Evolutionary conservation across 1,284 basidiomycete species (phyloP).

Genomic region (Tylopilus orsonianus): DNA sequence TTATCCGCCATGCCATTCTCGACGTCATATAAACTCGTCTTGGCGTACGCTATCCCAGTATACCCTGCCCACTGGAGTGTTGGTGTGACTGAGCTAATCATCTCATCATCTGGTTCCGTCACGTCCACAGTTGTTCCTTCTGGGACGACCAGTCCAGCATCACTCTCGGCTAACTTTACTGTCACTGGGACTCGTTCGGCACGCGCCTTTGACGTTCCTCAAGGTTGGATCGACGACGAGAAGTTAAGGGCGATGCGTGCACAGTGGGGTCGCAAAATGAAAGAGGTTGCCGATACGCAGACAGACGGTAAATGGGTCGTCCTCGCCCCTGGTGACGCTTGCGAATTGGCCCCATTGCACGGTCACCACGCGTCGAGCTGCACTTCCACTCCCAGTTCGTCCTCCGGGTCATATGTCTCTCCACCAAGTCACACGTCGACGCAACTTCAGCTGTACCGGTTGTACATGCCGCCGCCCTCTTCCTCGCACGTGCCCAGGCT

Average conservation of each 20-base stretch:
- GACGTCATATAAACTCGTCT: conserved; percentile 64
- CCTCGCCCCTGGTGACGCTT: conserved; percentile 57
- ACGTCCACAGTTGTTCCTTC: conserved; percentile 17
- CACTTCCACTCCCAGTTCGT: conserved; percentile 28
- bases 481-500: conserved; percentile 55
- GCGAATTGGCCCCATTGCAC: conserved; percentile 5
- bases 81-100: conserved; percentile 73
- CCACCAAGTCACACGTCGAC: conserved; percentile 47
- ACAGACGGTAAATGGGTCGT: conserved; percentile 85
- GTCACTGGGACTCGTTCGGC: conserved; percentile 58
- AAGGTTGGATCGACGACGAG: conserved; percentile 67
- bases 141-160: conserved; percentile 8
- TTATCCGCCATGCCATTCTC: conserved; percentile 55
- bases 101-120: conserved; percentile 39
- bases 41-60: conserved; percentile 73
- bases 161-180: conserved; percentile 35
- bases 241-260: conserved; percentile 63
- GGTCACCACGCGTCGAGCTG: conserved; percentile 17
- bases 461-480: conserved; percentile 56
- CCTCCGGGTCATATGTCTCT: conserved; percentile 32
- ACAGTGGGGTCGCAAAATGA: conserved; percentile 74
- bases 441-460: conserved; percentile 69
- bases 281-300: conserved; percentile 63
- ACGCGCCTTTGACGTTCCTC: conserved; percentile 66
- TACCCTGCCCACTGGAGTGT: conserved; percentile 79